Evolutionary conservation across 75 land plant species (phyloP).

Genomic region (Chamaecyparis obtusa): DNA sequence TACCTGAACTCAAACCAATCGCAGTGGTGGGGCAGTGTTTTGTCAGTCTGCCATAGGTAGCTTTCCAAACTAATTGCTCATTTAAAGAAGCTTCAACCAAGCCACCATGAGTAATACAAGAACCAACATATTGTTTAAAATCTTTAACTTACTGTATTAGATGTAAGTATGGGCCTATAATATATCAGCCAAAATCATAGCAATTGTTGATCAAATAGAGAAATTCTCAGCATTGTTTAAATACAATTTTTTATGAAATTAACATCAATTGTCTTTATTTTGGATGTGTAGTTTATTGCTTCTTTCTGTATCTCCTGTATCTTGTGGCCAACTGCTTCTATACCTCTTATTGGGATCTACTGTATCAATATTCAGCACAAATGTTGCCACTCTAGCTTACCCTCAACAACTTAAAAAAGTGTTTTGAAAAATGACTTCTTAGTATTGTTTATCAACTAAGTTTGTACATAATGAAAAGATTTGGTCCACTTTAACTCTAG

Average conservation of each 20-base stretch:
- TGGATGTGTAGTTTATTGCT: neutral
- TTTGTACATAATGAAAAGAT: neutral
- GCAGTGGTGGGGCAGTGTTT: neutral
- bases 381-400: neutral
- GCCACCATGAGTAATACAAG: neutral
- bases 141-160: neutral
- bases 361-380: neutral
- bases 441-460: neutral
- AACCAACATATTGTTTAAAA: no score
- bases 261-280: no score
- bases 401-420: neutral
- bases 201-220: neutral
- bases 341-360: neutral
- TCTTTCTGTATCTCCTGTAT: neutral
- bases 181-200: neutral
- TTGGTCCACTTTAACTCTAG: neutral
- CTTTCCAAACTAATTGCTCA: neutral
- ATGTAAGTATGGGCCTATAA: neutral
- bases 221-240: neutral
- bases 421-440: no score
- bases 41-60: neutral
- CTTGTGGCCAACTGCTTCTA: neutral
- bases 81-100: neutral
- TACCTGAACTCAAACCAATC: neutral
- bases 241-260: no score